Base-by-base conservation (phyloP, 2,329 filamentous ascomycete species). In the Nectriaceae sp. region DNA sequence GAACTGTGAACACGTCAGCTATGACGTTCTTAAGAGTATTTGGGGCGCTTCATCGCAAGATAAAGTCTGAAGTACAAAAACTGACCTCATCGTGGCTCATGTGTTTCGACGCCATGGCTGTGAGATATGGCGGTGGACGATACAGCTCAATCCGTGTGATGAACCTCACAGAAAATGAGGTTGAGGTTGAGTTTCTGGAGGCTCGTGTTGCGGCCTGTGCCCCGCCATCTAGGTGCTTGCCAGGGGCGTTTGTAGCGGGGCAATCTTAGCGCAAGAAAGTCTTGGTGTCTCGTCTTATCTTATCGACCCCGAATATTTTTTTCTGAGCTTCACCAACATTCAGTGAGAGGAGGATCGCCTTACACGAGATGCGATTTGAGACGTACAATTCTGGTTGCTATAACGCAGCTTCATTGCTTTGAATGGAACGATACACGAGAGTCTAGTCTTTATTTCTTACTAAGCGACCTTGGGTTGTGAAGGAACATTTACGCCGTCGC, bases 1-100 rank as follows among this genome's bases (percentile, higher is more conserved):
- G 78, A 93, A 93, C 88, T 92, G 62, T 35, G 21, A 43, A 45
- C n/a, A 21, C 15, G 31, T 51, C 35, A 52, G 42, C 43, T 24
- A 40, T n/a, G n/a, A n/a, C n/a, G n/a, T n/a, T n/a, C n/a, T n/a
- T n/a, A n/a, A n/a, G 40, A 21, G 21, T 21, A 18, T 15, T 42
- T 10, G 26, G 11, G n/a, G 16, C 8, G 5, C 10, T 15, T n/a
- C n/a, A n/a, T n/a, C n/a, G n/a, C n/a, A n/a, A n/a, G n/a, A n/a
- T n/a, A n/a, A n/a, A n/a, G n/a, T n/a, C n/a, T n/a, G n/a, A n/a
- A n/a, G n/a, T n/a, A n/a, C 16, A n/a, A 24, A 5, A 8, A 50
- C 52, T 50, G 38, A 64, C 61, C 51, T 64, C 61, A 35, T 64
- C 61, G 37, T 64, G 61, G 48, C 56, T 60, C 47, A 64, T 51